Percentiles rank a stretch among this genome's conserved stretches.
Evolutionary conservation across 192 early-diverging fungal species (phyloP).

Genomic region (Diversispora eburnea): DNA sequence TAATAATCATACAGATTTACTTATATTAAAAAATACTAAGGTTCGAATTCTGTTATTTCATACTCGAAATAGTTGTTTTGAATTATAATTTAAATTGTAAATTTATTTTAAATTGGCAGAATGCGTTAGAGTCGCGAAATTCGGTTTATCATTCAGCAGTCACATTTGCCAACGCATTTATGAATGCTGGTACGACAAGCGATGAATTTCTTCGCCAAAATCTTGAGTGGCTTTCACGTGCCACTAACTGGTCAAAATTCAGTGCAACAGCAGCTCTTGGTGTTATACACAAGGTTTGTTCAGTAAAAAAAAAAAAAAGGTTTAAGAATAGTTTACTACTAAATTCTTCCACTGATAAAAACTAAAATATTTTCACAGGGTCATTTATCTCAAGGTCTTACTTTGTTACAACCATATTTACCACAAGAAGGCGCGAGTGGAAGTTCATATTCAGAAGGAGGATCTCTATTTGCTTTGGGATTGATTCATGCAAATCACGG

Average conservation of each 20-base stretch:
- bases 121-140: slow-evolving; percentile 82
- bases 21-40: slow-evolving; percentile 92
- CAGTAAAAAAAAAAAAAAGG: neutral
- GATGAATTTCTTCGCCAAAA: slow-evolving; percentile 97
- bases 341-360: neutral
- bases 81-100: neutral
- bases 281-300: slow-evolving; percentile 84
- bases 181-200: slow-evolving; percentile 96
- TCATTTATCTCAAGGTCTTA: slow-evolving; percentile 81
- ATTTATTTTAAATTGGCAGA: slow-evolving; percentile 41
- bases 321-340: neutral
- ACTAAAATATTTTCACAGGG: slow-evolving; percentile 46
- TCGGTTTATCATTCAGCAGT: slow-evolving; percentile 94
- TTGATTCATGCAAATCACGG: slow-evolving; percentile 97
- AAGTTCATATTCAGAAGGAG: slow-evolving; percentile 93
- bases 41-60: slow-evolving; percentile 29
- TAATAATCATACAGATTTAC: slow-evolving; percentile 94
- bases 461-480: slow-evolving; percentile 95
- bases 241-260: slow-evolving; percentile 99
- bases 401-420: slow-evolving; percentile 87
- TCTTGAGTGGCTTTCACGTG: slow-evolving; percentile 94
- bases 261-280: slow-evolving; percentile 96
- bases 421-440: slow-evolving; percentile 85
- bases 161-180: slow-evolving; percentile 95
- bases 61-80: neutral